phyloP scores from a whole-genome alignment of 345 rosid genomes.

The Sonneratia alba region DNA sequence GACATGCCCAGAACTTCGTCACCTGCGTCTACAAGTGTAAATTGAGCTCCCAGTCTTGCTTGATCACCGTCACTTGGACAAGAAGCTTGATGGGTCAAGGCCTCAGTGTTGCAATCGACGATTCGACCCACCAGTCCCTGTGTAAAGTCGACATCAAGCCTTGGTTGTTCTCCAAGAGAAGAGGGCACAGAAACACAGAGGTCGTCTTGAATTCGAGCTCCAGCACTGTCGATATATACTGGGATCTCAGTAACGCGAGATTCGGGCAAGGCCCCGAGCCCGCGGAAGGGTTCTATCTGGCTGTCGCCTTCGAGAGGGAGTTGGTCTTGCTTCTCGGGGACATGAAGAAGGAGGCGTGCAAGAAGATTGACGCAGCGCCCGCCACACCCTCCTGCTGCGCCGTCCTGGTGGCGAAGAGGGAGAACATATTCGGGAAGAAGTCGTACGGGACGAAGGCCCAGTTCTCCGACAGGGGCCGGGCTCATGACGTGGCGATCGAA shows the following conservation, averaged over 20 bases:
- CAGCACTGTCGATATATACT: constrained; percentile 40
- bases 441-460: constrained; percentile 64
- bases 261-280: constrained; percentile 85
- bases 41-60: constrained; percentile 43
- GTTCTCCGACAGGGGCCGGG: constrained; percentile 50
- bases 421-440: constrained; percentile 80
- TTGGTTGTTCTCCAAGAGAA: constrained; percentile 78
- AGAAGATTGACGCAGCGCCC: constrained; percentile 42
- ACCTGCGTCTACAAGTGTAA: constrained; percentile 69
- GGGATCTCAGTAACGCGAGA: constrained; percentile 75
- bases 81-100: constrained; percentile 86
- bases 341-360: constrained; percentile 67
- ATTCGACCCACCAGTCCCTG: constrained; percentile 41
- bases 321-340: constrained; percentile 70
- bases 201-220: constrained; percentile 35
- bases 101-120: constrained; percentile 57
- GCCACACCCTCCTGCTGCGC: constrained; percentile 28
- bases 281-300: constrained; percentile 55
- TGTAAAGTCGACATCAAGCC: constrained; percentile 88
- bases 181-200: constrained; percentile 45
- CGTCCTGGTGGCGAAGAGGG: constrained; percentile 54
- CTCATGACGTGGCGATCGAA: constrained; percentile 66
- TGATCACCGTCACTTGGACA: constrained; percentile 76
- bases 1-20: constrained; percentile 70
- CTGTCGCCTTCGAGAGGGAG: constrained; percentile 54